Evolutionary conservation across 2,329 filamentous ascomycete species (phyloP).

Genomic region (Raffaelea albimanens): DNA sequence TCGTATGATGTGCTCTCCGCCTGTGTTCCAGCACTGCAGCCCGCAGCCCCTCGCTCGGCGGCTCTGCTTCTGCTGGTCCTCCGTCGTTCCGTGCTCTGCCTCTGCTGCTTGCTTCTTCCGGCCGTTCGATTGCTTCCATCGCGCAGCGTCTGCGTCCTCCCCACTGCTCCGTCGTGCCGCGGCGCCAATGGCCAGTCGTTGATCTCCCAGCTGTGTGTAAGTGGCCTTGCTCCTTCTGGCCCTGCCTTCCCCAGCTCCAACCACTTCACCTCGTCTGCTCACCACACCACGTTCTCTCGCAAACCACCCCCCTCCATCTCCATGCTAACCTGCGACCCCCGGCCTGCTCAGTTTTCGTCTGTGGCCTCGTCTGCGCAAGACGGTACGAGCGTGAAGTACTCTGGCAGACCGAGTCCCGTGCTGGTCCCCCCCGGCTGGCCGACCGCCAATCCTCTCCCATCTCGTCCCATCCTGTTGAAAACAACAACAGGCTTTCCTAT

Average conservation of each 20-base stretch:
- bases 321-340: not conserved
- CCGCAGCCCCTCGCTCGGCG: no score
- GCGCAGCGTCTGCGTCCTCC: no score
- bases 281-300: not conserved
- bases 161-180: no score
- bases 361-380: not conserved
- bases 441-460: not conserved
- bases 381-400: no score
- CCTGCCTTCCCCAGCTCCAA: not conserved
- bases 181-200: no score
- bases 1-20: not conserved
- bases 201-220: no score
- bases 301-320: not conserved
- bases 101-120: no score
- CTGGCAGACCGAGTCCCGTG: not conserved
- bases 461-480: not conserved
- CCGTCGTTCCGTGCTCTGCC: no score
- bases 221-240: not conserved
- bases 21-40: not conserved
- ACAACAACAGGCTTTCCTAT: not conserved
- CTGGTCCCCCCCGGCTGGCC: constrained; percentile 1
- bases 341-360: not conserved
- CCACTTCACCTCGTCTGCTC: not conserved
- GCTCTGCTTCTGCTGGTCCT: no score
- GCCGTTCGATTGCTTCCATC: no score